Base-by-base conservation (phyloP, 1,284 basidiomycete species). In the Puccinia horiana region DNA sequence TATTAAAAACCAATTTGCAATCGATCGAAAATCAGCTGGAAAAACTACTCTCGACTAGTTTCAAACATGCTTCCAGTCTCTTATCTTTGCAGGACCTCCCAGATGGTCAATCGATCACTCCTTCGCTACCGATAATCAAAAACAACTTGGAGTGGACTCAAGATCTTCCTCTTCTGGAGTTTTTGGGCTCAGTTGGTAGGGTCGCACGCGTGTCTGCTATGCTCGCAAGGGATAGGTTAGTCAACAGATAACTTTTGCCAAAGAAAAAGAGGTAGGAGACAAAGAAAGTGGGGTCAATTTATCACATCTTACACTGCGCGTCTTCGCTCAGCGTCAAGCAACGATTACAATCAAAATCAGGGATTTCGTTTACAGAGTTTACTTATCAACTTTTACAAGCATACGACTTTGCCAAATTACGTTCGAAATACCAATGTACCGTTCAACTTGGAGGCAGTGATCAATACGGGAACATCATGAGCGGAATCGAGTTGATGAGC, bases 401-500 rank as follows among this genome's bases (percentile, higher is more conserved):
- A 1, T 94, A 95, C 87, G 97, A 99, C 87, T 99, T 98, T 88
- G 90, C 92, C 83, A 89, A 92, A 83, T 90, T 99, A 1, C 89
- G 96, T 87, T 88, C 89, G 83, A 87, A 89, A 40, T 89, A 91
- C 74, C 88, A 88, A 0, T 98, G 96, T 87, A 91, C 91, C 1
- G 90, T 98, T 65, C 97, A 99, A 87, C 88, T 99, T 61, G 97
- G 97, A 70, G 97, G 97, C 3, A 95, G 93, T 0, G 97, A 99
- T 87, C 97, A 99, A 87, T 96, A 96, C 92, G 96, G 97, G n/a
- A 99, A 99, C 86, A 98, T 99, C 83, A 88, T 95, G 29, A 93
- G 94, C 11, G 96, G 96, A 5, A 90, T 97, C 47, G 94, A 98
- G 82, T 90, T 98, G 65, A 95, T 98, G 84, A 90, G 90, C 80